Percentiles rank a stretch among this genome's conserved stretches.
Evolutionary conservation across 75 land plant species (phyloP).

Genomic region (Sequoiadendron giganteum): DNA sequence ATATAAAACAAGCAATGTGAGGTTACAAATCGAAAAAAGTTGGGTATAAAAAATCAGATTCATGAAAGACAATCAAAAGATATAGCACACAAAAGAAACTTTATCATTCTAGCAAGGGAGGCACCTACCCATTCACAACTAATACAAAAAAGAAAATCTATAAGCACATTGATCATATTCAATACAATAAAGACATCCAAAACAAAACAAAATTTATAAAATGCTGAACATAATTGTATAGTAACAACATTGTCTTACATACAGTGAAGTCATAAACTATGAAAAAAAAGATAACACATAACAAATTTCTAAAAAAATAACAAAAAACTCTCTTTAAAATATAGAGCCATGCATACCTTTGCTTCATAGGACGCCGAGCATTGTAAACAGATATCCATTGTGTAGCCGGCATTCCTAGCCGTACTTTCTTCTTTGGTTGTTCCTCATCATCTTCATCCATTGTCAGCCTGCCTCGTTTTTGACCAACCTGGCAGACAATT

Average conservation of each 20-base stretch:
- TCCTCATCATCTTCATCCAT: conserved; percentile 76
- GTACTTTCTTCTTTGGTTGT: conserved; percentile 78
- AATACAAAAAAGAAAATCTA: background rate
- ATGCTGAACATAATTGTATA: background rate
- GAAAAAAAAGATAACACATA: background rate
- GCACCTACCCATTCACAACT: background rate
- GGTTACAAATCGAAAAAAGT: background rate
- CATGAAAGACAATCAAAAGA: background rate
- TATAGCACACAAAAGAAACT: background rate
- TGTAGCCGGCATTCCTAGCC: conserved; percentile 85
- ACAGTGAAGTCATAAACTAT: too few species aligned
- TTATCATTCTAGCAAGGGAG: background rate
- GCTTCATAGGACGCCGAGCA: conserved; percentile 88
- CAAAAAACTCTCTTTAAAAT: background rate
- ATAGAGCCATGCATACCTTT: conserved; percentile 44
- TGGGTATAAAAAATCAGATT: background rate
- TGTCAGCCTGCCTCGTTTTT: conserved; percentile 69
- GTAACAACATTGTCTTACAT: background rate
- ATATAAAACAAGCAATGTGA: background rate
- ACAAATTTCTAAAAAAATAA: background rate
- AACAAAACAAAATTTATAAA: background rate
- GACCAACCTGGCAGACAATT: conserved; percentile 76
- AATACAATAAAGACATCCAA: background rate
- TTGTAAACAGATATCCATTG: conserved; percentile 91
- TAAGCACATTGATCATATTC: background rate